Conservation (phyloP, 75 land plant genomes). For the Cunninghamia lanceolata region DNA sequence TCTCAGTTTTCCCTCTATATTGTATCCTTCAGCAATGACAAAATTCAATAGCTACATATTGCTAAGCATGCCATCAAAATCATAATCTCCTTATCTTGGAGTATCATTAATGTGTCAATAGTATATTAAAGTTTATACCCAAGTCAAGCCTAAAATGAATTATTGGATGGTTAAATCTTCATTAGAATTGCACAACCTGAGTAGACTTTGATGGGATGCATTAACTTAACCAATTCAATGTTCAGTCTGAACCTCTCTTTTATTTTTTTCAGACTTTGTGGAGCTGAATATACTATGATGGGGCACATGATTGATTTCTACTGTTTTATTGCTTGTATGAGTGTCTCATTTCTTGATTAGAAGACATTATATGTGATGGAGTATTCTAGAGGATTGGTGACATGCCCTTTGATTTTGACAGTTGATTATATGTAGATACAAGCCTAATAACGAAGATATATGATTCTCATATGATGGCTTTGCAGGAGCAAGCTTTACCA, state of each 20-base stretch:
- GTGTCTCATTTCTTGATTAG: not conserved
- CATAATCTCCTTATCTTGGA: too few relatives aligned
- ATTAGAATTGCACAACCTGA: too few relatives aligned
- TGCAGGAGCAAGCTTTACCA: conserved; percentile 72
- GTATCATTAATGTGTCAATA: conserved; percentile 62
- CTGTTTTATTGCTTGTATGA: not conserved
- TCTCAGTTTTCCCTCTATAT: not conserved
- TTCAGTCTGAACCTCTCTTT: not conserved
- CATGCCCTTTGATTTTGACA: not conserved
- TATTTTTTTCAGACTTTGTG: not conserved
- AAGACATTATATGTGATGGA: not conserved
- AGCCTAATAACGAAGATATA: not conserved
- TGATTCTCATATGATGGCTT: not conserved
- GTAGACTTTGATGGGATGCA: too few relatives aligned
- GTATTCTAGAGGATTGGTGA: not conserved
- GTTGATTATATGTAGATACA: not conserved
- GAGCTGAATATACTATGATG: not conserved
- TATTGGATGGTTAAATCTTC: not conserved
- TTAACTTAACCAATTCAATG: too few relatives aligned
- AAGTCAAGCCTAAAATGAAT: not conserved
- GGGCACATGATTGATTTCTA: not conserved
- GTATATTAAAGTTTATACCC: conserved; percentile 89
- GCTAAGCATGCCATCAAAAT: too few relatives aligned
- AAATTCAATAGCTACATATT: too few relatives aligned
- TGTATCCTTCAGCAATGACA: not conserved